These are phyloP conservation scores for Ramalina peruviana DNA, from an alignment of 495 filamentous ascomycete species.

Conservation along the genomic window DNA sequence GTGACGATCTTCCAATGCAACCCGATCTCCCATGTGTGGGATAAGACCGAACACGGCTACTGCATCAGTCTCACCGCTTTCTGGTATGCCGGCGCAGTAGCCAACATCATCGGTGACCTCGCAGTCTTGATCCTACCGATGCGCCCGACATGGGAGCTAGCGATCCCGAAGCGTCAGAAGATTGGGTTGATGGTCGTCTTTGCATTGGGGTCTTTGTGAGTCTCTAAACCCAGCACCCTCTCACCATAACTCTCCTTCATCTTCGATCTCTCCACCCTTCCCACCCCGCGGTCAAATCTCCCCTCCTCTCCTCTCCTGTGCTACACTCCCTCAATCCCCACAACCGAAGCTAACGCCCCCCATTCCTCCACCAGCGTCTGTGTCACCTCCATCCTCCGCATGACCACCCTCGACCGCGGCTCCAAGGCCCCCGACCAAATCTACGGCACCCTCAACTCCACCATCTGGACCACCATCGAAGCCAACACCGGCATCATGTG, in stretches of 20 bases:
- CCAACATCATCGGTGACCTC: slow-evolving; percentile 34
- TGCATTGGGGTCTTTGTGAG: slow-evolving; percentile 20
- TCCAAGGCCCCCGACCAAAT: slow-evolving; percentile 17
- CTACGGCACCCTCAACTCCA: slow-evolving; percentile 22
- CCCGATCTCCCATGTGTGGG: slow-evolving; percentile 29
- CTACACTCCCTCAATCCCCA: background rate
- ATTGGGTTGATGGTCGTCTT: slow-evolving; percentile 16
- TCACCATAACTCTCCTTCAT: no score
- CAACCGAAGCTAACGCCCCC: background rate
- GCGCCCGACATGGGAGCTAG: slow-evolving; percentile 13
- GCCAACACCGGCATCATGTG: slow-evolving; percentile 32
- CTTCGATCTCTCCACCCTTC: background rate
- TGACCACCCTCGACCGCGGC: slow-evolving; percentile 18
- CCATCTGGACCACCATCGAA: slow-evolving; percentile 34
- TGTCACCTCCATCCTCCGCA: slow-evolving; percentile 22
- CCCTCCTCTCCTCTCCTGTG: background rate
- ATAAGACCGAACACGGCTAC: slow-evolving; percentile 18
- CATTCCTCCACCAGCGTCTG: slow-evolving; percentile 16
- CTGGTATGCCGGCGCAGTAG: slow-evolving; percentile 32
- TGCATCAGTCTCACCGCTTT: slow-evolving; percentile 33
- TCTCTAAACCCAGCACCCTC: background rate
- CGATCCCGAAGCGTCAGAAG: slow-evolving; percentile 13
- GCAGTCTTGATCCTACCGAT: slow-evolving; percentile 31
- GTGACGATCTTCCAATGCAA: slow-evolving; percentile 32
- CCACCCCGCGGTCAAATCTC: background rate